Evolutionary conservation across 139 green algal species (phyloP), one percentile per base, ranked within the genome.

Genomic region (Raphidocelis subcapitata): DNA sequence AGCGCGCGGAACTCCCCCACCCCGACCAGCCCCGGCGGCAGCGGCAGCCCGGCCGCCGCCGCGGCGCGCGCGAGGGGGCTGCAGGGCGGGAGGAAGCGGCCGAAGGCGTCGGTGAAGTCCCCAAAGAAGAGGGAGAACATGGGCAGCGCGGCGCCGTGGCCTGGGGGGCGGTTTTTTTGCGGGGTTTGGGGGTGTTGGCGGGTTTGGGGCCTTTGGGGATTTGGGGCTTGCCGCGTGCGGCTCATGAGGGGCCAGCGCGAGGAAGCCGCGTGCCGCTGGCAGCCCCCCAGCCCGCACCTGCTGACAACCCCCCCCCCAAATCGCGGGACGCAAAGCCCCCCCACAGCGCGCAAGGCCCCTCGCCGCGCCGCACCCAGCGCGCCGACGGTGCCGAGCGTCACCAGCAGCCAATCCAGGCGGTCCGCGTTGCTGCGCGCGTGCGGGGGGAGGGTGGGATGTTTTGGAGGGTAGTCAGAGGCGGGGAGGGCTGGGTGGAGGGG

Each of bases 41-140:
- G n/a, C n/a, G n/a, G n/a, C n/a, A n/a, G n/a, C n/a, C n/a, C n/a
- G n/a, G n/a, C n/a, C n/a, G n/a, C n/a, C 37, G 16, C 28, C 14
- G 28, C 28, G 15, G 5, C 32, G 55, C 2, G 10, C 8, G 3
- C 37, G 31, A 35, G 8, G 41, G 47, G 49, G 21, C 61, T 21
- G 46, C 68, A 72, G 5, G 15, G 8, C 28, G 56, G 51, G 20
- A 60, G 61, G 61, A 63, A 79, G 10, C 24, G 46, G 8, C 78
- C 77, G 35, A 87, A 72, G 14, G 51, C 68, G 71, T 85, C 72
- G 10, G 86, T 71, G 36, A 93, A 81, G 59, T 88, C 69, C 0
- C 85, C 87, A 74, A 94, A 91, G 8, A 93, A 59, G 5, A 93
- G 79, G 0, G 85, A 67, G 63, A 93, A 94, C 0, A 92, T 51